phyloP scores from a whole-genome alignment of 139 green algal genomes.

The Pleodorina starrii region DNA sequence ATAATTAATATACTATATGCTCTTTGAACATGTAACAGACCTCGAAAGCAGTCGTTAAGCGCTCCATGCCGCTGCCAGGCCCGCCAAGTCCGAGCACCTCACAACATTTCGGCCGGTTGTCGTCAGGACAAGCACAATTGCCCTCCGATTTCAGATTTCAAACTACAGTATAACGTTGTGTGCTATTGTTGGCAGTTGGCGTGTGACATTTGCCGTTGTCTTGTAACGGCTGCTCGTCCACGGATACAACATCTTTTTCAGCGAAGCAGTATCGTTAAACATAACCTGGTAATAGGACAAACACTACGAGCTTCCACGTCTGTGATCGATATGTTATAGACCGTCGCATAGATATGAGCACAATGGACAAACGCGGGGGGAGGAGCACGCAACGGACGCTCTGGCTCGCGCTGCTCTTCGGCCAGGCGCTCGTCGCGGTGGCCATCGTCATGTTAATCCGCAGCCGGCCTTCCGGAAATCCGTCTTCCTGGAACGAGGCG shows the following conservation, averaged over 20 bases:
- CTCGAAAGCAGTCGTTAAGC: conserved; percentile 7
- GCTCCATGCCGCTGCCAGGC: conserved; percentile 15
- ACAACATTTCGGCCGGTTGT: too few relatives aligned
- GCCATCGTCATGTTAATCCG: conserved; percentile 19
- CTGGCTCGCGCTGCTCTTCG: conserved; percentile 4
- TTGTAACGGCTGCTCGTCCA: too few relatives aligned
- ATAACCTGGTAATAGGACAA: too few relatives aligned
- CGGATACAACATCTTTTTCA: too few relatives aligned
- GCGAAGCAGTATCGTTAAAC: too few relatives aligned
- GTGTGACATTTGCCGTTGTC: too few relatives aligned
- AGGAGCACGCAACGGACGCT: neutral
- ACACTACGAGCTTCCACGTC: too few relatives aligned
- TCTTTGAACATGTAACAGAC: neutral
- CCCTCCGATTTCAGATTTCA: too few relatives aligned
- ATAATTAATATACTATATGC: neutral
- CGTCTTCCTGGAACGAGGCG: neutral
- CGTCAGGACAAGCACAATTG: too few relatives aligned
- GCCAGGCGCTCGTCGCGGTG: conserved; percentile 16
- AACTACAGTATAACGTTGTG: too few relatives aligned
- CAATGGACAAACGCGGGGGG: conserved; percentile 2
- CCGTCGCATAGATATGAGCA: neutral
- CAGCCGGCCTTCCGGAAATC: neutral
- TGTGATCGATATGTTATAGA: neutral
- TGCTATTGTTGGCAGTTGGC: too few relatives aligned
- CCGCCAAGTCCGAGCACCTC: too few relatives aligned